phyloP scores from a whole-genome alignment of 2,329 filamentous ascomycete genomes.

The Fusarium continuum region DNA sequence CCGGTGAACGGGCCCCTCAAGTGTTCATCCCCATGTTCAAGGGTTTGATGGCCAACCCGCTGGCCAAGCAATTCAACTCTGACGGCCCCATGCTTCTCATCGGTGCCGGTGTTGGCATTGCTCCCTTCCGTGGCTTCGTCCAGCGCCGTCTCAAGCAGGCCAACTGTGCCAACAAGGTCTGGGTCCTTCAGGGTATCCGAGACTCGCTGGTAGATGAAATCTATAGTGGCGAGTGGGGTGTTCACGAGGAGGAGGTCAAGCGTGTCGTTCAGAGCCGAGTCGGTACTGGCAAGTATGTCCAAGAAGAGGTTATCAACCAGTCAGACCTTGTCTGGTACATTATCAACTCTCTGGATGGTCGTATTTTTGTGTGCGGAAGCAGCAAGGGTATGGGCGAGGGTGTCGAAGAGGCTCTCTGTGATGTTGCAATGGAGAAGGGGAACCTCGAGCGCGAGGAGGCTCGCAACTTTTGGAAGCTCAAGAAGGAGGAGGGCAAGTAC shows the following conservation, averaged over 20 bases:
- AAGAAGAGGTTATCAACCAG: constrained; percentile 91
- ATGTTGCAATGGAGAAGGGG: constrained; percentile 93
- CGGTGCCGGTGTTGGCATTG: constrained; percentile 94
- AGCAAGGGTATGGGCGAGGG: constrained; percentile 98
- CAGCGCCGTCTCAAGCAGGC: constrained; percentile 92
- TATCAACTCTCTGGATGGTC: constrained; percentile 93
- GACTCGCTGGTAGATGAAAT: constrained; percentile 95
- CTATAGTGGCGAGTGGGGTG: constrained; percentile 95
- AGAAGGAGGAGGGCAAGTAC: constrained; percentile 93
- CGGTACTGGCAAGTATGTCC: constrained; percentile 89
- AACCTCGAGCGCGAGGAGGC: constrained; percentile 85
- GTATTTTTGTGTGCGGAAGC: constrained; percentile 95
- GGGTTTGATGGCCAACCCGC: constrained; percentile 94
- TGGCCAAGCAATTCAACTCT: constrained; percentile 88
- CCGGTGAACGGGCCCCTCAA: constrained; percentile 65
- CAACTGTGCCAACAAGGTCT: constrained; percentile 97
- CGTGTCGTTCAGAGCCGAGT: constrained; percentile 79
- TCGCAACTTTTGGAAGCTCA: constrained; percentile 86
- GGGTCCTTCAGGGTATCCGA: constrained; percentile 93
- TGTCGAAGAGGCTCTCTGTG: constrained; percentile 85
- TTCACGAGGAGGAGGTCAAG: constrained; percentile 87
- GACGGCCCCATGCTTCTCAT: constrained; percentile 98
- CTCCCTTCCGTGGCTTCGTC: constrained; percentile 97
- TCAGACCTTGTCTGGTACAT: constrained; percentile 99
- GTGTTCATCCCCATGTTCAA: constrained; percentile 96